These are phyloP conservation scores for Diaporthe sp. DNA, from an alignment of 2,329 filamentous ascomycete genomes.

Conservation along the genomic window DNA sequence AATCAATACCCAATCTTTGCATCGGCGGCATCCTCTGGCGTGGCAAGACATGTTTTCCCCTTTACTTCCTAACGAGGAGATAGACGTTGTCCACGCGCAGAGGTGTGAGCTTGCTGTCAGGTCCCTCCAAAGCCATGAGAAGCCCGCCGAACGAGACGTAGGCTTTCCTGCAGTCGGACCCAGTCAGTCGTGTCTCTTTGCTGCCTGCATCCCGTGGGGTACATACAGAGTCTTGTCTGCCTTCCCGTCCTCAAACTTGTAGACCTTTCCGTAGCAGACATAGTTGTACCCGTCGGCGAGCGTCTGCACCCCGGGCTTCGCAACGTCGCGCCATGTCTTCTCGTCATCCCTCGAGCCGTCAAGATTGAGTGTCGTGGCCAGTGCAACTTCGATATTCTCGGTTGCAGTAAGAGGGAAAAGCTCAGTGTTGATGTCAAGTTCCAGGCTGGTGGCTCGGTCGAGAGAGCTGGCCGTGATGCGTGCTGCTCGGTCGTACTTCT, in stretches of 20 bases:
- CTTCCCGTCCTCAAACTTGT: conserved; percentile 85
- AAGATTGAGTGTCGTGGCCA: conserved; percentile 87
- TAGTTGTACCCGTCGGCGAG: conserved; percentile 88
- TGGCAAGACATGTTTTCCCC: background rate
- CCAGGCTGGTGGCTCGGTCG: conserved; percentile 82
- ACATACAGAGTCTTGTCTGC: conserved; percentile 89
- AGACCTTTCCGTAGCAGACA: conserved; percentile 90
- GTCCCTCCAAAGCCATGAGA: conserved; percentile 90
- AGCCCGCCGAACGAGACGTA: conserved; percentile 96
- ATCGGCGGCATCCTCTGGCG: background rate
- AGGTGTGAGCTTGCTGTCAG: conserved; percentile 94
- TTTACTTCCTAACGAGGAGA: conserved; percentile 90
- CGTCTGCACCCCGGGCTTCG: conserved; percentile 69
- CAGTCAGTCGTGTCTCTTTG: background rate
- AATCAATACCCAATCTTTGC: conserved; percentile 32
- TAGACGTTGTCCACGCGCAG: conserved; percentile 95
- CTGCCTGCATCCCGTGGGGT: background rate
- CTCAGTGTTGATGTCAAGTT: conserved; percentile 94
- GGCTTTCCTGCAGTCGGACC: conserved; percentile 76
- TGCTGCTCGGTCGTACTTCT: conserved; percentile 95
- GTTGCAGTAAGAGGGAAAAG: conserved; percentile 83
- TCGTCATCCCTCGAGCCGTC: conserved; percentile 86
- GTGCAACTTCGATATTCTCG: conserved; percentile 83
- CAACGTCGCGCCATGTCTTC: conserved; percentile 85
- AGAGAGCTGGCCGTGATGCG: conserved; percentile 82